Evolutionary conservation across 2,329 filamentous ascomycete species (phyloP), one percentile per base, ranked within the genome.

Genomic region (Ophiostoma ips): DNA sequence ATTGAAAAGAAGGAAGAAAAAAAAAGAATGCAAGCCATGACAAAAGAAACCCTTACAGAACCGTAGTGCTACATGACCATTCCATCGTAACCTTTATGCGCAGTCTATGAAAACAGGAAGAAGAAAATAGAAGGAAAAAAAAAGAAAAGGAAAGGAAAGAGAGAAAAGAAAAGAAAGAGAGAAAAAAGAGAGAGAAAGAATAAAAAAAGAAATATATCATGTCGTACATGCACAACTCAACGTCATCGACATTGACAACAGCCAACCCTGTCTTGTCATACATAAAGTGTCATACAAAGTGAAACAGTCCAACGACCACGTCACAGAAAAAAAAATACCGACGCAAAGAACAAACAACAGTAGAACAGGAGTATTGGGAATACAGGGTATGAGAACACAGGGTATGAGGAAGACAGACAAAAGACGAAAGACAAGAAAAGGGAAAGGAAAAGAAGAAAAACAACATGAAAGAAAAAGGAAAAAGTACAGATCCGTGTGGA

Each of bases 401-500:
- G 24, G 24, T 28, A 28, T 28, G 24, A 28, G 15, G n/a, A 5
- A 36, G n/a, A 15, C n/a, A 36, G 35, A 35, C 12, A 13, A 35
- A 35, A 3, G 33, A 35, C 11, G 12, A 35, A 36, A 36, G 15
- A 16, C 1, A n/a, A 36, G 35, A 36, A 15, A 16, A 36, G 13
- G n/a, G 9, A 30, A 43, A n/a, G 40, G 6, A 3, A 34, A 34
- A 15, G 11, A 12, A 15, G 31, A 28, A 28, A 28, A 28, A 8
- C 4, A 28, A 28, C 4, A 28, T 5, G 24, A 28, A 28, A 28
- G 24, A 28, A 28, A 28, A 28, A 28, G 9, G 38, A 28, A 43
- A 30, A n/a, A 43, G 40, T 43, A 43, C 40, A 43, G 40, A 43
- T 43, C 40, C 40, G 40, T 31, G 40, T 43, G 40, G 40, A 43